A percentile compares a stretch with the other conserved stretches of the same genome.
phyloP scores from a whole-genome alignment of 2,329 filamentous ascomycete genomes.

The Gnomoniopsis smithogilvyi region DNA sequence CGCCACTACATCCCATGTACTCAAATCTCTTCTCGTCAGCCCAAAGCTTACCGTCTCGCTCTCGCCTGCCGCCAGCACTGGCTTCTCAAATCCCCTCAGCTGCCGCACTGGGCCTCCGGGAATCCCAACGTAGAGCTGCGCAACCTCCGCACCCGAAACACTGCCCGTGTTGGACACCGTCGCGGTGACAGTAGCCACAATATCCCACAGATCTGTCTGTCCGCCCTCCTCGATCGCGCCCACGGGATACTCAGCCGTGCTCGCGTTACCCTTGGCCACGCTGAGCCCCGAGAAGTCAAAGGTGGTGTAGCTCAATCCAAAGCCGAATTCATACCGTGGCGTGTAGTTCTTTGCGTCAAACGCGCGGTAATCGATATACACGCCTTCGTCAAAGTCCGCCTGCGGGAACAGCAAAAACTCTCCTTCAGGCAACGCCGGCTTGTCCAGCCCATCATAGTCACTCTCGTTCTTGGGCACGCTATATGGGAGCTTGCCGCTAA shows the following conservation, averaged over 20 bases:
- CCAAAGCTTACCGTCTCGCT: conserved; percentile 41
- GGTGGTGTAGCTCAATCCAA: conserved; percentile 53
- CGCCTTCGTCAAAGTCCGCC: conserved; percentile 46
- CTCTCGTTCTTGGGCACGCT: conserved; percentile 52
- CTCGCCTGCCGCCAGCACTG: conserved; percentile 40
- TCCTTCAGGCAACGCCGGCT: conserved; percentile 40
- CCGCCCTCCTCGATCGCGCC: conserved; percentile 41
- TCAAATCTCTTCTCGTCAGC: conserved; percentile 58
- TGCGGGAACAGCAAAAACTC: conserved; percentile 48
- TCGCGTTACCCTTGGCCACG: conserved; percentile 25
- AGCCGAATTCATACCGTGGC: conserved; percentile 54
- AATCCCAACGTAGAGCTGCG: conserved; percentile 41
- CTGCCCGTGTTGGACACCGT: conserved; percentile 28
- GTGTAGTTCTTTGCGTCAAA: conserved; percentile 47
- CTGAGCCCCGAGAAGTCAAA: conserved; percentile 44
- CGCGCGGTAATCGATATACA: conserved; percentile 51
- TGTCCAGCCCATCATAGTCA: conserved; percentile 49
- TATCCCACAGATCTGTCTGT: conserved; percentile 44
- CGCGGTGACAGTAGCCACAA: conserved; percentile 36
- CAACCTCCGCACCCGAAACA: conserved; percentile 38
- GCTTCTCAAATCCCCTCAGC: conserved; percentile 60
- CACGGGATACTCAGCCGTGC: conserved; percentile 33
- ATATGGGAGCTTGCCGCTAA: conserved; percentile 58
- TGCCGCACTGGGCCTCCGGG: conserved; percentile 47
- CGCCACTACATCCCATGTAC: conserved; percentile 55